phyloP scores from a whole-genome alignment of 371 early-diverging fungal genomes.

The Caulochytrium protostelioides region DNA sequence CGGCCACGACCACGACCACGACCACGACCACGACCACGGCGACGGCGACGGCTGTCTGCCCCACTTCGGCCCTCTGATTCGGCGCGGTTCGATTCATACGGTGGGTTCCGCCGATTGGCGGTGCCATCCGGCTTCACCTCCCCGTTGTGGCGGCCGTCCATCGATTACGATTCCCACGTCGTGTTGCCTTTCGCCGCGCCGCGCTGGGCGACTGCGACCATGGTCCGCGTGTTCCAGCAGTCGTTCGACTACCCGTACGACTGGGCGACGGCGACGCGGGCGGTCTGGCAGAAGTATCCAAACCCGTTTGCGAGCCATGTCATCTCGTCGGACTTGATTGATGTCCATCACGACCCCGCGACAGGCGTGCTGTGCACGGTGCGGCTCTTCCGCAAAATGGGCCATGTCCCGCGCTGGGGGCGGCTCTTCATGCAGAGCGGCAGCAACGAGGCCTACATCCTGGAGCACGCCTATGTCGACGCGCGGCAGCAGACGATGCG shows the following conservation, averaged over 20 bases:
- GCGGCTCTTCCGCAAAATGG: constrained; percentile 68
- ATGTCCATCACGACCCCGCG: constrained; percentile 52
- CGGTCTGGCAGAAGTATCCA: constrained; percentile 83
- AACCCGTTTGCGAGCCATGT: constrained; percentile 95
- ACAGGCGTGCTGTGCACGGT: constrained; percentile 59
- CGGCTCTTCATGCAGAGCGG: constrained; percentile 31
- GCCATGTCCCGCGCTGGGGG: constrained; percentile 73
- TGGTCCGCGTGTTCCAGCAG: constrained; percentile 57
- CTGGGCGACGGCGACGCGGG: constrained; percentile 67
- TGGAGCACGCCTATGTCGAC: constrained; percentile 72
- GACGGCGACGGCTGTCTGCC: too few species aligned
- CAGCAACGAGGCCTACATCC: constrained; percentile 51
- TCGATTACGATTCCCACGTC: too few species aligned
- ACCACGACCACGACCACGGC: too few species aligned
- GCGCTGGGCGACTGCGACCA: too few species aligned
- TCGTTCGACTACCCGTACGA: constrained; percentile 48
- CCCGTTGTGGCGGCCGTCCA: too few species aligned
- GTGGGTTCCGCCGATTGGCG: too few species aligned
- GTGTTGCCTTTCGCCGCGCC: too few species aligned
- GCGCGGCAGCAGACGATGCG: constrained; percentile 48
- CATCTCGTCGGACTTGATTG: constrained; percentile 69
- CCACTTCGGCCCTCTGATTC: too few species aligned
- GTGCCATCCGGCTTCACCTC: too few species aligned
- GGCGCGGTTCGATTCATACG: too few species aligned
- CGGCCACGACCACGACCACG: too few species aligned